Base-by-base conservation (phyloP, 306 rosid genomes). In the Prunus campanulata region DNA sequence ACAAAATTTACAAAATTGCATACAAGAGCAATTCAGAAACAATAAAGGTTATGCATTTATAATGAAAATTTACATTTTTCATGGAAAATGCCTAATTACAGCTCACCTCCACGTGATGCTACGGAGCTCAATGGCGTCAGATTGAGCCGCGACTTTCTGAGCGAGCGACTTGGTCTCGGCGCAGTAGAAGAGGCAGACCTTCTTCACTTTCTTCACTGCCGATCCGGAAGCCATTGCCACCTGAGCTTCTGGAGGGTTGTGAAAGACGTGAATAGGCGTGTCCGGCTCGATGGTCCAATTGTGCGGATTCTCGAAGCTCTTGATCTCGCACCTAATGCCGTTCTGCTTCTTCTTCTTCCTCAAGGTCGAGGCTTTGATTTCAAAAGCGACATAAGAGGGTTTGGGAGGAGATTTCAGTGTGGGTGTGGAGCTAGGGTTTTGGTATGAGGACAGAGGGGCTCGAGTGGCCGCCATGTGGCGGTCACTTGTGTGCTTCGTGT, bases 91-190 rank as follows among this genome's bases (percentile, higher is more conserved):
- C 29, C 16, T 6, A 57, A 57, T 57, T 57, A 10, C 15, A 70
- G 74, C 52, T 30, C n/a, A 92, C 97, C 96, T 86, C 97, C 97
- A 95, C 24, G 72, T 79, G 78, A 95, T 92, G 66, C 74, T 65
- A 2, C 93, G 96, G 75, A 95, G 91, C 72, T 92, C 96, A 56
- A 95, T 88, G 59, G 88, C 66, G 11, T 92, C 97, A 19, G 91
- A 83, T 71, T 89, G 86, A 2, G 92, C 79, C 0, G 99, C 92
- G 60, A 92, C 83, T 72, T 86, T 87, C 84, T 89, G 82, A 1
- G 99, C 99, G 27, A 95, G 92, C 20, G 86, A 66, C 68, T 82
- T 75, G 73, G 99, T 95, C 88, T 95, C 99, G 44, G 90, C 89
- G 68, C 96, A 90, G 83, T 70, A 91, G 74, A 95, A 95, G 30